These are phyloP conservation scores for Rhodotorula sp. DNA, from an alignment of 1,284 basidiomycete genomes.

Conservation along the genomic window DNA sequence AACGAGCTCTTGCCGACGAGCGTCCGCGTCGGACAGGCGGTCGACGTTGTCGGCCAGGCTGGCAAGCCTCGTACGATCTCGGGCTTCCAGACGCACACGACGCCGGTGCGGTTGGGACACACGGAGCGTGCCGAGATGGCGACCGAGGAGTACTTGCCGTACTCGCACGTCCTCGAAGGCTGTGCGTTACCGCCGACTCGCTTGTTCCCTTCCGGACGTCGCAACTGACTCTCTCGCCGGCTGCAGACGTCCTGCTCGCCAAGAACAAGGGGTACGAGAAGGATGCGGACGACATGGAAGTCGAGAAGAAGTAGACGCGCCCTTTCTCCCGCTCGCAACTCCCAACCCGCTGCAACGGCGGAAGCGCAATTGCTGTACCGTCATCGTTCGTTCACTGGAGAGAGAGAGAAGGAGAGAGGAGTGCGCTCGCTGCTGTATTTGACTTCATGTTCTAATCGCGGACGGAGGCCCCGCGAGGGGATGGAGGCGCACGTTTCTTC, in stretches of 20 bases:
- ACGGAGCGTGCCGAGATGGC: slow-evolving; percentile 92
- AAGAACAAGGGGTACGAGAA: slow-evolving; percentile 53
- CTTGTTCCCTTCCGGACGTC: neutral
- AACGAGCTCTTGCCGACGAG: slow-evolving; percentile 75
- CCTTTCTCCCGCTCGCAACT: no score
- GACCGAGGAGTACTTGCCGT: slow-evolving; percentile 94
- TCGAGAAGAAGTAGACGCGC: slow-evolving; percentile 19
- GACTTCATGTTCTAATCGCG: no score
- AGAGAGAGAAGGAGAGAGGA: no score
- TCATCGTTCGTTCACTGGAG: no score
- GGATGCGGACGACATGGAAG: slow-evolving; percentile 40
- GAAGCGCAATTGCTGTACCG: no score
- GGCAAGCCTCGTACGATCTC: slow-evolving; percentile 88
- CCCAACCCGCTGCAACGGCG: no score
- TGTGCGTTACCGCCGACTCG: slow-evolving; percentile 44
- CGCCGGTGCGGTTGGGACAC: slow-evolving; percentile 90
- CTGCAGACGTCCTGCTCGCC: slow-evolving; percentile 46
- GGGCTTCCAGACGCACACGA: slow-evolving; percentile 95
- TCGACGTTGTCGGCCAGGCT: slow-evolving; percentile 86
- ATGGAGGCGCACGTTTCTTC: no score
- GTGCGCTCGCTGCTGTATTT: no score
- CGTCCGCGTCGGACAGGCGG: slow-evolving; percentile 87
- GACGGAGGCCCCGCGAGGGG: no score
- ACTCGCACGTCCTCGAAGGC: slow-evolving; percentile 81
- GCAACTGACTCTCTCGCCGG: slow-evolving; percentile 29